Conservation (phyloP, 306 rosid genomes). For the Lupinus albus region DNA sequence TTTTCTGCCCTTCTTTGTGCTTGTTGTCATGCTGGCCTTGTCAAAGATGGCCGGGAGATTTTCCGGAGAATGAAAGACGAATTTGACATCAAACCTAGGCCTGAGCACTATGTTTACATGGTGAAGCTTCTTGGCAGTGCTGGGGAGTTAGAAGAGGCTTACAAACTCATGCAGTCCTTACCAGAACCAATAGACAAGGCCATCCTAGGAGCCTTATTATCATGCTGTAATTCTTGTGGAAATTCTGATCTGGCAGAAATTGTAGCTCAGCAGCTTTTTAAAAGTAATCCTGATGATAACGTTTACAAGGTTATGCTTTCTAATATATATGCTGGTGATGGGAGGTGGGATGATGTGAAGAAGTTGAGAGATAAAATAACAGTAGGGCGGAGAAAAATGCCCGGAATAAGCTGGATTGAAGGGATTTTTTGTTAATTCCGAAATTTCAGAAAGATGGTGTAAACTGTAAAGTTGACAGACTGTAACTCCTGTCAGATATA, state of each 20-base stretch:
- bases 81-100: constrained; percentile 57
- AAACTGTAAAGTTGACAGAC: constrained; percentile 26
- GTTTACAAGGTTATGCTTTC: constrained; percentile 77
- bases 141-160: constrained; percentile 80
- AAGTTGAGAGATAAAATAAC: constrained; percentile 66
- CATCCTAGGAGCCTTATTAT: constrained; percentile 81
- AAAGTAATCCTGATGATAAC: constrained; percentile 51
- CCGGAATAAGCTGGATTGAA: constrained; percentile 72
- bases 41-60: constrained; percentile 63
- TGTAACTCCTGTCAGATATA: constrained; percentile 6
- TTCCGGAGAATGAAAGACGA: constrained; percentile 68
- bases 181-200: constrained; percentile 77
- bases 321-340: constrained; percentile 72
- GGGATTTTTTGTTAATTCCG: constrained; percentile 37
- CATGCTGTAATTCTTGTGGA: constrained; percentile 75
- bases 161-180: constrained; percentile 59
- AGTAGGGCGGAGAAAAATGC: constrained; percentile 55
- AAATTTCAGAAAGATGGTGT: not conserved
- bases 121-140: constrained; percentile 86
- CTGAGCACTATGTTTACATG: constrained; percentile 83
- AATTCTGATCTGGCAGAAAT: constrained; percentile 72
- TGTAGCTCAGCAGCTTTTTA: constrained; percentile 59
- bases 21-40: constrained; percentile 85
- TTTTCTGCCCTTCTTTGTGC: constrained; percentile 84
- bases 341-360: constrained; percentile 77